Evolutionary conservation across 2,329 filamentous ascomycete species (phyloP), one percentile per base, ranked within the genome.

Genomic region (Colletotrichum destructivum): DNA sequence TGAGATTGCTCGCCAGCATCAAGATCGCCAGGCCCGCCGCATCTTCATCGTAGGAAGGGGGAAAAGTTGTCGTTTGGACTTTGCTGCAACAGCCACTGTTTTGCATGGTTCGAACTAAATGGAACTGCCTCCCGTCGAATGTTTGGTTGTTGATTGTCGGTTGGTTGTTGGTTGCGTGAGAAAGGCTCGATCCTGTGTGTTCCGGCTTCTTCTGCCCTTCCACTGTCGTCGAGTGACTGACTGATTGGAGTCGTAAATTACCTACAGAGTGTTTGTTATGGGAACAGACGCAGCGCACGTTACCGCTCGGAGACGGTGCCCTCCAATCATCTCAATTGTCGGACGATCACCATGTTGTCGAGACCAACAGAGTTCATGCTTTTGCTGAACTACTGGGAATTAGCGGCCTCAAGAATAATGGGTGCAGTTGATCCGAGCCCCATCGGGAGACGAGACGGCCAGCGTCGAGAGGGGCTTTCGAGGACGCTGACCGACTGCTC

Each of bases 321-420:
- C 57, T 31, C 40, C 47, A 62, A 66, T 54, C 69, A 64, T 60
- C 65, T 54, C 65, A 72, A 69, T 21, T 54, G 59, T 72, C 60
- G 65, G 69, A 72, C 60, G 65, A 69, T 64, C 52, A 13, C 26
- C 18, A 59, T 49, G 16, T 64, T 42, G 52, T 62, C 59, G 47
- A 54, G 44, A 31, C 57, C 57, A 71, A 68, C 57, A 62, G 9
- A 62, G 65, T 55, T 64, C 35, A 69, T 64, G 69, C 15, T 60
- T 26, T 63, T 31, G 65, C 54, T 63, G 59, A 35, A 68, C 63
- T 56, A 62, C 64, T 59, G 57, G 52, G 16, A 38, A 49, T 49
- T 63, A 44, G 59, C 61, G 63, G 63, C 51, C 16, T 44, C 44
- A 9, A 52, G 60, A 15, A 51, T 9, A 6, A 40, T 71, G 65